A percentile compares a stretch with the other conserved stretches of the same genome.
Evolutionary conservation across 495 filamentous ascomycete genomes (phyloP).

Genomic region (Penicillium malachiteum): DNA sequence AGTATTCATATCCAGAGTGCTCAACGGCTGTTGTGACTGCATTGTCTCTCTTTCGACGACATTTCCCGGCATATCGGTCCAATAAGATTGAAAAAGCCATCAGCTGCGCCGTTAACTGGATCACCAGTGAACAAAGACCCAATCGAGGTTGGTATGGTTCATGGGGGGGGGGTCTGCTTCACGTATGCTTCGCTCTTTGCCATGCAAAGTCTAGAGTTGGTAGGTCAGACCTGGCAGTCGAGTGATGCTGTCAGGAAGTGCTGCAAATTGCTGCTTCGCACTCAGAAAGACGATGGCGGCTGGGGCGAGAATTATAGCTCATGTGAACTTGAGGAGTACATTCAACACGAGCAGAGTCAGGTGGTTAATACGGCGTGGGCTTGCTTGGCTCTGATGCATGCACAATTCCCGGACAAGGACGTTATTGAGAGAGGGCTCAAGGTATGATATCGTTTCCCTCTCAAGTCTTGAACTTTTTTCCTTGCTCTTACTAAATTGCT

Average conservation of each 20-base stretch:
- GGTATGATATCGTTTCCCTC: not conserved
- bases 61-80: not conserved
- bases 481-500: not conserved
- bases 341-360: not conserved
- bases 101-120: not conserved
- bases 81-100: not conserved
- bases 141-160: not conserved
- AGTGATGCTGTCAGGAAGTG: not conserved
- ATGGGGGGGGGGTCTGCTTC: not conserved
- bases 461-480: not conserved
- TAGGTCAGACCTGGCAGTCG: not conserved
- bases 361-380: not conserved
- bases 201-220: not conserved
- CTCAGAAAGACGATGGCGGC: not conserved
- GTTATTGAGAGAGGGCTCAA: not conserved
- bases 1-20: not conserved
- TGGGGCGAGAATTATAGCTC: not conserved
- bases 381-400: not conserved
- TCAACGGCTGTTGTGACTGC: not conserved
- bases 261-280: not conserved
- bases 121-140: not conserved
- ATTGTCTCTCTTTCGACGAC: not conserved
- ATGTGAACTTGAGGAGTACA: not conserved
- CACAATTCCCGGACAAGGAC: not conserved
- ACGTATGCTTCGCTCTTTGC: not conserved